Base-by-base conservation (phyloP, 2,329 filamentous ascomycete species). In the Arthrobotrys iridis region DNA sequence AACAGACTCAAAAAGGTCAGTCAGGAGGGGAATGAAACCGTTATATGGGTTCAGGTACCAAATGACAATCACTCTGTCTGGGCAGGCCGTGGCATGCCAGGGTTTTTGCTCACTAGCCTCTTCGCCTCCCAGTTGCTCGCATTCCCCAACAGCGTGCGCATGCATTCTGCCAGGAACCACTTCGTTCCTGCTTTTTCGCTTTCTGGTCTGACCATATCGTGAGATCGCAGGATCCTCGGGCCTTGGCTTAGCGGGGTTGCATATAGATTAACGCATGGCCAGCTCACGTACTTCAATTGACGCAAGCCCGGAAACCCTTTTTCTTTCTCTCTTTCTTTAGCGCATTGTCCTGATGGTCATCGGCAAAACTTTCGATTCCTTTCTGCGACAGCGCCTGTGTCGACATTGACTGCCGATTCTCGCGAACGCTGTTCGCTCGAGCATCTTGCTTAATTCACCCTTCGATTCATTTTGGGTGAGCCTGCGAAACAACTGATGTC, bases 21-120 rank as follows among this genome's bases (percentile, higher is more conserved):
- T 60, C 37, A 45, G 33, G 65, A 70, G 64, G 66, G 66, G 58
- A 71, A 24, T 74, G 70, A 74, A 74, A 74, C 70, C 60, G 62
- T 66, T 74, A 74, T 74, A 74, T 67, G 62, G 59, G 48, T 58
- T 45, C 48, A 59, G 67, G 67, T 64, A 64, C 59, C 57, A 63
- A 63, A 63, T 62, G 58, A 33, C 57, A 46, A 55, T 64, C 50
- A 13, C 20, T 46, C 22, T 63, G 58, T 41, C 67, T 55, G 57
- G 45, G 45, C 46, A 55, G 43, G 55, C 26, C 41, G 18, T 46
- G 55, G 35, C 28, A 50, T 45, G 41, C 67, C 28, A 41, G 58
- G 26, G 26, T 55, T 11, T 11, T 20, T 48, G 26, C 20, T 55
- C 41, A 45, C 58, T 45, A 48, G 60, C 60, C 45, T 64, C 60